Base-by-base conservation (phyloP, 2,329 filamentous ascomycete genomes). In the Paecilomyces niveus region DNA sequence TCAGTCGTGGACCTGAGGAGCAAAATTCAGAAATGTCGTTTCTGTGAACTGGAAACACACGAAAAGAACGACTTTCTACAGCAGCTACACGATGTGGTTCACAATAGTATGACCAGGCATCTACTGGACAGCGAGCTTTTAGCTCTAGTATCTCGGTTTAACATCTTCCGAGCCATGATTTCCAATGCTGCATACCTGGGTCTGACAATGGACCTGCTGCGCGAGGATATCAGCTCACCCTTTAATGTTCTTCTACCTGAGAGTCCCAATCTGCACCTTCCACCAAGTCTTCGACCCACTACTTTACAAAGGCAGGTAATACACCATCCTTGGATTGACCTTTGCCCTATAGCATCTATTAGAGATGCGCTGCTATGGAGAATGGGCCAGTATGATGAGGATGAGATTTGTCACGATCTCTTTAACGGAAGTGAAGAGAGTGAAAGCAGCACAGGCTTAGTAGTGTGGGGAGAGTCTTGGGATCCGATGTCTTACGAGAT, bases 381-480 rank as follows among this genome's bases (percentile, higher is more conserved):
- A 22, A 54, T 56, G 9, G 57, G 59, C 26, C 24, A 63, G 2
- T 57, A 75, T 45, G 69, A 75, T 57, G 63, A 71, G n/a, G 70
- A 75, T 26, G 69, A 73, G 21, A 66, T 76, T 9, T 72, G 71
- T 56, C 24, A 59, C 9, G 74, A 74, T 26, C 56, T 74, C 18
- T 58, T 69, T 7, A 67, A 39, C 9, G 52, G 49, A 32, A 35
- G 18, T 32, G 54, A 18, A 50, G 32, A 21, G 45, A 35, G 10
- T 15, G 49, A 7, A 49, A n/a, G 24, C 11, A 3, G 29, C 18
- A 32, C 57, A 15, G 54, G 57, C 2, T 18, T 59, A 15, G 26
- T 76, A 3, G 63, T 75, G 4, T 77, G 75, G 75, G 65, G 68
- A 8, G 68, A 73, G 55, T 66, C 69, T 1, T 70, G 68, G 63